Conservation (phyloP, 495 filamentous ascomycete genomes). For the Terfezia boudieri region DNA sequence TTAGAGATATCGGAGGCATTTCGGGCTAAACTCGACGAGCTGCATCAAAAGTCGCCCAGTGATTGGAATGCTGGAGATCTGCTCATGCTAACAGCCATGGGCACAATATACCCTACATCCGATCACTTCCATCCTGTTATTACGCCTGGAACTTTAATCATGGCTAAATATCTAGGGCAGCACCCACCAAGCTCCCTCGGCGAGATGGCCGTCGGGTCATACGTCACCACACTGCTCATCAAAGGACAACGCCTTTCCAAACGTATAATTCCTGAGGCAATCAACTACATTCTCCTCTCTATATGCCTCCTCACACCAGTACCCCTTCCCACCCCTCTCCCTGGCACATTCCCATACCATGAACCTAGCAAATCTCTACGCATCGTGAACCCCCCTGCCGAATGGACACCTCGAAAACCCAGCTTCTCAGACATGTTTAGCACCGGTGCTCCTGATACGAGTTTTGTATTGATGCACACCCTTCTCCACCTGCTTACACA, state of each 20-base stretch:
- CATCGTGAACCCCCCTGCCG: conserved; percentile 21
- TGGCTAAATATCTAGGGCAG: conserved; percentile 64
- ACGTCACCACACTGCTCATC: conserved; percentile 48
- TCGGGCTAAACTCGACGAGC: conserved; percentile 41
- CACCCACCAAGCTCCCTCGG: conserved; percentile 37
- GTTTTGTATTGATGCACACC: conserved; percentile 31
- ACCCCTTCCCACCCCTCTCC: conserved; percentile 20
- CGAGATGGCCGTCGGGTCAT: conserved; percentile 54
- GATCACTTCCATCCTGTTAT: conserved; percentile 90
- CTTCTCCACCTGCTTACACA: conserved; percentile 33
- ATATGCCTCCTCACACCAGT: conserved; percentile 43
- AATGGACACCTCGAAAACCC: conserved; percentile 21
- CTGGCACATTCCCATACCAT: conserved; percentile 40
- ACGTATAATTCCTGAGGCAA: conserved; percentile 68
- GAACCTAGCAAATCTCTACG: conserved; percentile 33
- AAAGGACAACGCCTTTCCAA: conserved; percentile 64
- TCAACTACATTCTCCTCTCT: conserved; percentile 58
- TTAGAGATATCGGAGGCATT: conserved; percentile 56
- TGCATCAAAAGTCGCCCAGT: conserved; percentile 36
- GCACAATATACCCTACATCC: conserved; percentile 72
- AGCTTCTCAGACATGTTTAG: conserved; percentile 30
- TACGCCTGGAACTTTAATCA: conserved; percentile 64
- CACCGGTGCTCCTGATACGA: conserved; percentile 4
- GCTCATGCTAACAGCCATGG: conserved; percentile 56
- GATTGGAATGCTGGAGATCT: conserved; percentile 49